Conservation (phyloP, 176 grass and related monocot species). For the Bothriochloa decipiens region DNA sequence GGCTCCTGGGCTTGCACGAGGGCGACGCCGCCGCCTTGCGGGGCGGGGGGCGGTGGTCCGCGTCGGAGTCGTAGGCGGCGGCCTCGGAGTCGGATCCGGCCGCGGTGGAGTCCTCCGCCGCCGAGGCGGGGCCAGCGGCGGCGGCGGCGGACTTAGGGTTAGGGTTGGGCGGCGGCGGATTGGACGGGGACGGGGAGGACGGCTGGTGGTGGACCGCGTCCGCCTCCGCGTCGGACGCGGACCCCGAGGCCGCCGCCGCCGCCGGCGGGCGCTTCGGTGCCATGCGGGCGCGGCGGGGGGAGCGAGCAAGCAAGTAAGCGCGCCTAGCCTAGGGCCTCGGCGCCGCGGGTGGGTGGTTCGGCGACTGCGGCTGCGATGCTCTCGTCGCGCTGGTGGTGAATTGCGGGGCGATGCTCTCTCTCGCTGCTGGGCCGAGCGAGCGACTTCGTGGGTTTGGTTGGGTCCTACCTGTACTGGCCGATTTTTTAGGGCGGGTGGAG, state of each 20-base stretch:
- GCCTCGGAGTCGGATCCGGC: constrained; percentile 56
- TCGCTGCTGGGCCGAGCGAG: constrained; percentile 19
- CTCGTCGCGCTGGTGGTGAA: constrained; percentile 13
- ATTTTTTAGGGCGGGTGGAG: constrained; percentile 3
- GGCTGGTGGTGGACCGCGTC: constrained; percentile 10
- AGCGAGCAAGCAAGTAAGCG: background rate
- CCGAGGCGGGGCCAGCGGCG: background rate
- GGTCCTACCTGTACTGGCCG: constrained; percentile 22
- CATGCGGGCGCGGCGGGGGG: constrained; percentile 40
- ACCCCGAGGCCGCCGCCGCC: constrained; percentile 33
- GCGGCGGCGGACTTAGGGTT: constrained; percentile 39
- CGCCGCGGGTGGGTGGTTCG: constrained; percentile 3
- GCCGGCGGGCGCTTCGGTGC: constrained; percentile 55
- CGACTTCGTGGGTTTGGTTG: background rate
- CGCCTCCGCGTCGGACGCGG: constrained; percentile 45
- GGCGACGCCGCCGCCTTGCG: constrained; percentile 5
- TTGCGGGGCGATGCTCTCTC: background rate
- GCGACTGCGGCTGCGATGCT: background rate
- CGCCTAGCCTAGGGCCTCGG: background rate
- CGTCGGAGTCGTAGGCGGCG: constrained; percentile 46
- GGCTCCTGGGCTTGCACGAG: constrained; percentile 13
- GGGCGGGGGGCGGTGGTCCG: constrained; percentile 29
- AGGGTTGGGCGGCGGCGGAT: constrained; percentile 49
- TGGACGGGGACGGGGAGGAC: constrained; percentile 44
- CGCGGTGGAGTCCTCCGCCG: constrained; percentile 24